Percentiles rank a stretch among this genome's conserved stretches.
phyloP scores from a whole-genome alignment of 2,329 filamentous ascomycete genomes.

The Ceratocystis eucalypticola region DNA sequence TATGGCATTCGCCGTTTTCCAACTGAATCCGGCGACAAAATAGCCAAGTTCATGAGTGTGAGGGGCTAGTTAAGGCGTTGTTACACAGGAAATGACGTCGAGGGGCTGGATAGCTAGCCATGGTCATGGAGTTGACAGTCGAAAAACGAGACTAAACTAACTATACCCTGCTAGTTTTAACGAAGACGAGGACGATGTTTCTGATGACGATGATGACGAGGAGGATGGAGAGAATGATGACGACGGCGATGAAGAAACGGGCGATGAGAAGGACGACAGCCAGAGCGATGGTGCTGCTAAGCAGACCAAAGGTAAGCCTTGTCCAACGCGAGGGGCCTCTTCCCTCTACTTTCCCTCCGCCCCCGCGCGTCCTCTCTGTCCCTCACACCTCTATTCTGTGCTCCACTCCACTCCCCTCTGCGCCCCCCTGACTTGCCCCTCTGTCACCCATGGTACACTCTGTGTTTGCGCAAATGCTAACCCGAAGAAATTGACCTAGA shows the following conservation, averaged over 20 bases:
- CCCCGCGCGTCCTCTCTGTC: too few relatives aligned
- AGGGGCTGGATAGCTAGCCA: too few relatives aligned
- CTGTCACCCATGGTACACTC: too few relatives aligned
- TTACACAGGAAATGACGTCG: too few relatives aligned
- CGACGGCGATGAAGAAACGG: conserved; percentile 26
- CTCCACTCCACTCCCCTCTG: neutral
- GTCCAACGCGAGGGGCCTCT: too few relatives aligned
- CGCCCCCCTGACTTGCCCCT: too few relatives aligned
- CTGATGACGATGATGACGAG: conserved; percentile 31
- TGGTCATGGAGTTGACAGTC: too few relatives aligned
- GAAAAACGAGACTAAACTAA: neutral
- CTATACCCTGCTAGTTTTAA: neutral
- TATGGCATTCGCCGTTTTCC: neutral
- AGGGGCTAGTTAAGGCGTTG: too few relatives aligned
- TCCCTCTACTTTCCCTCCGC: too few relatives aligned
- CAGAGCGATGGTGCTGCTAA: conserved; percentile 18
- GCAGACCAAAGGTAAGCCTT: conserved; percentile 14
- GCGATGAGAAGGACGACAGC: conserved; percentile 23
- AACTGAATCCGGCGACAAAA: too few relatives aligned
- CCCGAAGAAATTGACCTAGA: conserved; percentile 24
- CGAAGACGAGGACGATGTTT: conserved; percentile 20
- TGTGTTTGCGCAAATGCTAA: neutral
- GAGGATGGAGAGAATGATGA: conserved; percentile 30
- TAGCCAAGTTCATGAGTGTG: too few relatives aligned
- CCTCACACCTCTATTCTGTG: neutral